phyloP scores from a whole-genome alignment of 139 green algal genomes.

The Edaphochlamys debaryana region DNA sequence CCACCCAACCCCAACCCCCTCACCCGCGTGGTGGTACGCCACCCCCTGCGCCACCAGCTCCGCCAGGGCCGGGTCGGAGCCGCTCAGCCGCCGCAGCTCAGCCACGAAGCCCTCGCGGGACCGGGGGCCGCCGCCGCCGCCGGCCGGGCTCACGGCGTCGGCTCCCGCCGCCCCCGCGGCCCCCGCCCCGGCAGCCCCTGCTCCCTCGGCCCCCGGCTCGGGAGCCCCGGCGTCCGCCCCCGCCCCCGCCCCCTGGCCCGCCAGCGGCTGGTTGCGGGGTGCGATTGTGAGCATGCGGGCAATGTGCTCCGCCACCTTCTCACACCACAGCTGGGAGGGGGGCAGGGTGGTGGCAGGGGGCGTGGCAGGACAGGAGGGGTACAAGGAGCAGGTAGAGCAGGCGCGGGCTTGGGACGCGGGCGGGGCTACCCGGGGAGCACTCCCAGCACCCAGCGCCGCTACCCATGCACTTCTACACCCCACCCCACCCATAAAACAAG shows the following conservation, averaged over 20 bases:
- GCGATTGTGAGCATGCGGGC: not conserved
- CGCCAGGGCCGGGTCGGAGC: conserved; percentile 12
- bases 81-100: conserved; percentile 36
- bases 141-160: not conserved
- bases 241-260: not conserved
- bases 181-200: not conserved
- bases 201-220: not conserved
- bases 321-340: not conserved
- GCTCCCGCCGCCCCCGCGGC: too few relatives aligned
- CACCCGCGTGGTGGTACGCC: conserved; percentile 65
- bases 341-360: too few relatives aligned
- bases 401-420: too few relatives aligned
- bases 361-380: too few relatives aligned
- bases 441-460: too few relatives aligned
- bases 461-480: too few relatives aligned
- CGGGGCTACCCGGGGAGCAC: not conserved
- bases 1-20: too few relatives aligned
- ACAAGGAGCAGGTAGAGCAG: too few relatives aligned
- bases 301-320: conserved; percentile 27
- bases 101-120: conserved; percentile 24
- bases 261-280: conserved; percentile 14
- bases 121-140: not conserved
- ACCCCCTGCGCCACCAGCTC: conserved; percentile 67
- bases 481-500: too few relatives aligned
- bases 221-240: too few relatives aligned